These are phyloP conservation scores for Brettanomyces anomalus DNA, from an alignment of 805 yeast species.

Conservation along the genomic window DNA sequence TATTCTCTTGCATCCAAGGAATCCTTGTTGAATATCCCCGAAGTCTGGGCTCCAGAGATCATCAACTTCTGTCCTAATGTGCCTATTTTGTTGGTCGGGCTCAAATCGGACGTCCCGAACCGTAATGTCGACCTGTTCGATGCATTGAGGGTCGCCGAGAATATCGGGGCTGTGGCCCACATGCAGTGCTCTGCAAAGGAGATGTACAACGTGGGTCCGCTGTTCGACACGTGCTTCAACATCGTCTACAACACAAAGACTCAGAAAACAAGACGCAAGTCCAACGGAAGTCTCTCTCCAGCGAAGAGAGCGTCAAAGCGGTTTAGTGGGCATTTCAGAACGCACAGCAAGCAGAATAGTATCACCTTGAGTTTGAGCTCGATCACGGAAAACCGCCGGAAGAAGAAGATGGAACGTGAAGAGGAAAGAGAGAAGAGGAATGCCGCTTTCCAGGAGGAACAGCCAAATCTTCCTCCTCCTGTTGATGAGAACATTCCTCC, in stretches of 20 bases:
- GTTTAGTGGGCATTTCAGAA: constrained; percentile 14
- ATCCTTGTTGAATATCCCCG: constrained; percentile 64
- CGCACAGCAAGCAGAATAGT: constrained; percentile 12
- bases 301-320: constrained; percentile 2
- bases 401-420: not conserved
- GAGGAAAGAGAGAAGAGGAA: not conserved
- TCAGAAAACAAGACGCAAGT: constrained; percentile 5
- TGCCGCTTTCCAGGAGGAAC: too few relatives aligned
- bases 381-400: constrained; percentile 1
- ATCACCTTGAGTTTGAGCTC: constrained; percentile 1
- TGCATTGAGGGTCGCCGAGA: constrained; percentile 22
- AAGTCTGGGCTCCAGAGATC: constrained; percentile 85
- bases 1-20: constrained; percentile 57
- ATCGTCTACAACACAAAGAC: constrained; percentile 17
- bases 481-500: too few relatives aligned
- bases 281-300: constrained; percentile 11
- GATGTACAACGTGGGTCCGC: constrained; percentile 54
- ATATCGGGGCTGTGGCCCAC: constrained; percentile 62
- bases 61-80: constrained; percentile 72
- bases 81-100: constrained; percentile 75
- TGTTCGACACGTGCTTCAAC: constrained; percentile 49
- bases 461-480: too few relatives aligned
- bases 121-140: constrained; percentile 17
- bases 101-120: constrained; percentile 60
- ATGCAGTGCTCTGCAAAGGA: constrained; percentile 73